These are phyloP conservation scores for Trichoderma orchidacearum DNA, from an alignment of 495 filamentous ascomycete genomes.

Conservation along the genomic window DNA sequence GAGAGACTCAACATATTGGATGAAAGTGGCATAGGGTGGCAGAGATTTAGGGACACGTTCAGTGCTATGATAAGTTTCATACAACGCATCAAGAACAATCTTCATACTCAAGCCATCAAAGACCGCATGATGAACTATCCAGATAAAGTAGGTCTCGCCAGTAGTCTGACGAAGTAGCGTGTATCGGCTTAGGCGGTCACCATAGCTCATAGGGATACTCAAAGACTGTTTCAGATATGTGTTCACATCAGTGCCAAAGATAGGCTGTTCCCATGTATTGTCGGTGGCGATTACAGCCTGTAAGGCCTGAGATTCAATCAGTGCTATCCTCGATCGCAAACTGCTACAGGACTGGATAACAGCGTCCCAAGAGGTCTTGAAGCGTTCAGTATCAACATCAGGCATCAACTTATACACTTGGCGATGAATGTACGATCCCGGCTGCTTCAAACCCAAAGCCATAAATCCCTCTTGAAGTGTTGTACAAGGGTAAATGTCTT, in stretches of 20 bases:
- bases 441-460: conserved; percentile 24
- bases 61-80: not conserved
- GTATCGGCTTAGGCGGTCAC: not conserved
- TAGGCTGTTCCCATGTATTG: not conserved
- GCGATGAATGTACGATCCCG: conserved; percentile 24
- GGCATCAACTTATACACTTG: conserved; percentile 28
- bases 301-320: conserved; percentile 6
- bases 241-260: not conserved
- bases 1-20: not conserved
- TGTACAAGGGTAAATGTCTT: conserved; percentile 30
- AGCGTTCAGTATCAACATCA: conserved; percentile 23
- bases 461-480: conserved; percentile 41
- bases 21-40: not conserved
- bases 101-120: conserved; percentile 1
- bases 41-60: conserved; percentile 1
- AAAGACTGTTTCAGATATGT: not conserved
- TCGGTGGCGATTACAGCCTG: conserved; percentile 9
- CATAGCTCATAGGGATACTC: not conserved
- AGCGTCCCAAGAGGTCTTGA: conserved; percentile 34
- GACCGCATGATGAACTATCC: conserved; percentile 4
- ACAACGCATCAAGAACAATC: not conserved
- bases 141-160: not conserved
- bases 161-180: not conserved
- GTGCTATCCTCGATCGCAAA: conserved; percentile 39
- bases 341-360: conserved; percentile 45